These are phyloP conservation scores for Cochlearia excelsa DNA, from an alignment of 345 rosid species.

Conservation along the genomic window DNA sequence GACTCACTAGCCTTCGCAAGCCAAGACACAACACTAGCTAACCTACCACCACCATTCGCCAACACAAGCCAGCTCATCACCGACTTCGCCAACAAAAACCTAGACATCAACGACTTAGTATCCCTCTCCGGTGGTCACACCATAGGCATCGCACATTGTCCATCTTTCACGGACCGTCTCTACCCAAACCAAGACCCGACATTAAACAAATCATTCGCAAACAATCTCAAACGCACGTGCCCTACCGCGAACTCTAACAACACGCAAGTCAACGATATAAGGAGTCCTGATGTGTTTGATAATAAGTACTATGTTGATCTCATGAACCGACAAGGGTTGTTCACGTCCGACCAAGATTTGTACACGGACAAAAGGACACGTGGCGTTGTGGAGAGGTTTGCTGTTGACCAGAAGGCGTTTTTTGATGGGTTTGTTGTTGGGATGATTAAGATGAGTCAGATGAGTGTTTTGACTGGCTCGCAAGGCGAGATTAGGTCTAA, in stretches of 20 bases:
- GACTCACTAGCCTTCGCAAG: constrained; percentile 62
- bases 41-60: constrained; percentile 53
- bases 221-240: constrained; percentile 48
- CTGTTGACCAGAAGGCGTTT: constrained; percentile 51
- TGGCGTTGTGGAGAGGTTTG: constrained; percentile 60
- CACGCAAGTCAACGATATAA: constrained; percentile 54
- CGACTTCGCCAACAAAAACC: constrained; percentile 43
- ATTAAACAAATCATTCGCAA: constrained; percentile 68
- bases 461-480: constrained; percentile 54
- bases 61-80: constrained; percentile 42
- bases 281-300: constrained; percentile 67
- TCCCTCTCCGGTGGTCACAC: constrained; percentile 96
- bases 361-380: constrained; percentile 56
- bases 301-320: constrained; percentile 78
- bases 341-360: constrained; percentile 86
- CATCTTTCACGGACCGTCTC: constrained; percentile 53
- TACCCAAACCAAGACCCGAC: constrained; percentile 76
- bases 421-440: constrained; percentile 55
- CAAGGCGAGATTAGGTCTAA: constrained; percentile 75
- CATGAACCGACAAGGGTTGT: constrained; percentile 75
- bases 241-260: constrained; percentile 43
- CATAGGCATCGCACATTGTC: constrained; percentile 66
- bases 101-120: constrained; percentile 65
- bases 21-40: constrained; percentile 40
- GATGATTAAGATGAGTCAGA: constrained; percentile 78